phyloP scores from a whole-genome alignment of 345 rosid genomes.

The Eucalyptus curtisii region DNA sequence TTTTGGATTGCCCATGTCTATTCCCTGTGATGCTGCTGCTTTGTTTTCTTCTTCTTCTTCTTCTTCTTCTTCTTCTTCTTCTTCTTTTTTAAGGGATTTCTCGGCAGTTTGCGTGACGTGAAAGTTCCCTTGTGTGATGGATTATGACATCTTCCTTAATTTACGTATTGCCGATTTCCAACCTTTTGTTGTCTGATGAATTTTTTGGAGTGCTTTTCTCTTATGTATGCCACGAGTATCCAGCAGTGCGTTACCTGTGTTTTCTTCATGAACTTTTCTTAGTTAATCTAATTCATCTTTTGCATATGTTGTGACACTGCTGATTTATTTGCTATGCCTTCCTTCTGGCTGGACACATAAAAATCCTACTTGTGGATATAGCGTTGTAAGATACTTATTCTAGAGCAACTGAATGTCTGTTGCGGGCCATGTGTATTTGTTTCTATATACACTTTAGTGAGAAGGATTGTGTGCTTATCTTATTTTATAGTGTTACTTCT shows the following conservation, averaged over 20 bases:
- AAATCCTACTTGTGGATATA: background rate
- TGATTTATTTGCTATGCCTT: background rate
- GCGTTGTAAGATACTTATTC: background rate
- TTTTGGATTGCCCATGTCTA: background rate
- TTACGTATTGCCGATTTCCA: background rate
- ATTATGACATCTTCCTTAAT: background rate
- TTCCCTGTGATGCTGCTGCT: background rate
- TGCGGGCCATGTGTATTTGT: background rate
- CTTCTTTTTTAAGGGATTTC: background rate
- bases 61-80: background rate
- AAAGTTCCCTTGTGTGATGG: background rate
- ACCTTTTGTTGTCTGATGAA: background rate
- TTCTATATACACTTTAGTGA: background rate
- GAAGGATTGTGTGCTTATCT: background rate
- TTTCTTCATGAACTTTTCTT: background rate
- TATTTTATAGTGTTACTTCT: background rate
- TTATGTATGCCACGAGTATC: background rate
- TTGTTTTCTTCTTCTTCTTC: background rate
- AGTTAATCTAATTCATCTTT: background rate
- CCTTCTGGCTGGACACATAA: background rate
- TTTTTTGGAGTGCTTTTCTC: background rate
- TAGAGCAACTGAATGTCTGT: background rate
- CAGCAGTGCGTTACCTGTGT: background rate
- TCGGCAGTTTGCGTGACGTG: background rate
- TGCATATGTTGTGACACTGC: background rate